These are phyloP conservation scores for Jatropha multifida DNA, from an alignment of 441 rosid genomes.

Conservation along the genomic window DNA sequence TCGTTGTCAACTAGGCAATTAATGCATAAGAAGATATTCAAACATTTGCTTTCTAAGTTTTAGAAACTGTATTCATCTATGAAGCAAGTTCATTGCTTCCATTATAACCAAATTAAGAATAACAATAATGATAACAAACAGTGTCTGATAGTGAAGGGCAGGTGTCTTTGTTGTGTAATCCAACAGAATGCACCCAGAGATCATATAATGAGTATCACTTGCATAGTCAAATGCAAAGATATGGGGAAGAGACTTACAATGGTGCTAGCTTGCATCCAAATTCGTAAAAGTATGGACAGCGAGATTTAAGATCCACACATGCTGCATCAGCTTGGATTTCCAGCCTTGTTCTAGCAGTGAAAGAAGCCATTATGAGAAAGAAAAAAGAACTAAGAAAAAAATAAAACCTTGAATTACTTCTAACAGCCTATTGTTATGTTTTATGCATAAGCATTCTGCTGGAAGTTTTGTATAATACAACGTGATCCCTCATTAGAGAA, in stretches of 20 bases:
- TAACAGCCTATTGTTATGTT: conserved; percentile 26
- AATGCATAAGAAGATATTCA: background rate
- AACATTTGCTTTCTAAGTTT: background rate
- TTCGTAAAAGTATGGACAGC: conserved; percentile 71
- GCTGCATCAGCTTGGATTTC: conserved; percentile 97
- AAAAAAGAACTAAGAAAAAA: conserved; percentile 10
- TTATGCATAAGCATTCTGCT: background rate
- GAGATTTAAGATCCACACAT: conserved; percentile 77
- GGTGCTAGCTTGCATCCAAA: conserved; percentile 87
- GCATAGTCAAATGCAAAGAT: background rate
- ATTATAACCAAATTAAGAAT: background rate
- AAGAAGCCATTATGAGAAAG: background rate
- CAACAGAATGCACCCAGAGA: too few species aligned
- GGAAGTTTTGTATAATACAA: background rate
- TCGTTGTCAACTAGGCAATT: background rate
- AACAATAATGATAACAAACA: background rate
- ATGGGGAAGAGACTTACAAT: conserved; percentile 46
- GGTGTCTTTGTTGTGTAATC: background rate
- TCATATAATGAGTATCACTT: too few species aligned
- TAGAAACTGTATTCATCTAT: background rate
- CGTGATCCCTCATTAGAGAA: background rate
- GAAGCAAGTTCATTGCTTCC: background rate
- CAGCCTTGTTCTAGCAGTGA: conserved; percentile 58
- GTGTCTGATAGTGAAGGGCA: background rate
- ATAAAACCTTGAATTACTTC: conserved; percentile 38